Evolutionary conservation across 2,329 filamentous ascomycete genomes (phyloP), one percentile per base, ranked within the genome.

Genomic region (Curvularia sp.): DNA sequence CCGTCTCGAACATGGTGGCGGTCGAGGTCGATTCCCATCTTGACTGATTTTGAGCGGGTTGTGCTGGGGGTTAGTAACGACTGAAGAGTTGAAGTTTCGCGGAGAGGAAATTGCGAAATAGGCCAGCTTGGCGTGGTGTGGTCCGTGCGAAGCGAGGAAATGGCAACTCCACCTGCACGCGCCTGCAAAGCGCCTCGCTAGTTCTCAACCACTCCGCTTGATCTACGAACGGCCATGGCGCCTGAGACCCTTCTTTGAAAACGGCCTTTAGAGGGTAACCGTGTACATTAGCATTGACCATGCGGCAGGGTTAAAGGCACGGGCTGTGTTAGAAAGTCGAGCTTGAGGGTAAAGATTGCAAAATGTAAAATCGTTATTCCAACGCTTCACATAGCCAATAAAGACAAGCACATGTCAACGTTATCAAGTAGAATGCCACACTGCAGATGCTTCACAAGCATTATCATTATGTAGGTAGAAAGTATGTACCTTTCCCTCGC

Each of bases 1-100:
- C 79, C 84, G 82, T 78, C 81, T 80, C 83, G 82, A 79, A 87
- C 84, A 82, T 87, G 85, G 81, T 87, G 85, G 78, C 81, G 81
- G 80, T 87, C 83, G 64, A 78, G 73, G 73, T 78, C 75, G 65
- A 78, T 78, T 66, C 75, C 75, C 73, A 76, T 76, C 66, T 71
- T 75, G 72, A 66, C 66, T 71, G 72, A 67, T 68, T 71, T 66
- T 68, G 68, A 70, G 64, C 62, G 61, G 67, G 69, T 71, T 66
- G 66, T 71, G 70, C 66, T 72, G 66, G 65, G 67, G 69, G 71
- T 74, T 73, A 71, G 70, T 73, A 65, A 63, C 59, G 60, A 57
- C 46, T 50, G 43, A 20, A 41, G 49, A 39, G 52, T 38, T 54
- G 61, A 63, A 63, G 55, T 66, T 61, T 48, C 49, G 42, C 42